Conservation (phyloP, 495 filamentous ascomycete species). For the Tuber brumale region DNA sequence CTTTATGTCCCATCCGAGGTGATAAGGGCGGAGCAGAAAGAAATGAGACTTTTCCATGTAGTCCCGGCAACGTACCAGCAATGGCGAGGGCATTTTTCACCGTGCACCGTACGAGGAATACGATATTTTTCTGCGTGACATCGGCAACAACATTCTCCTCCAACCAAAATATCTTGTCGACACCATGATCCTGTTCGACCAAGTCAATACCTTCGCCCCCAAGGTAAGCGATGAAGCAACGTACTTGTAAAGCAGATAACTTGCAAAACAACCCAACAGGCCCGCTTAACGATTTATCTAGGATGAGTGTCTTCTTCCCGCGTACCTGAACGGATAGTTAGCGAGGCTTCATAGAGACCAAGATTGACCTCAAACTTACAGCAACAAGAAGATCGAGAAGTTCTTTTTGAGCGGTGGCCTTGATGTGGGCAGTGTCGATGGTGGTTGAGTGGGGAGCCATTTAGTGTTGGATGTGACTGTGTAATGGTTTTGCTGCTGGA, state of each 20-base stretch:
- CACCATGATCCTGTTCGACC: conserved; percentile 71
- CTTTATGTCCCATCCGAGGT: conserved; percentile 50
- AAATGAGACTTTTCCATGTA: not conserved
- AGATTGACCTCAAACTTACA: conserved; percentile 56
- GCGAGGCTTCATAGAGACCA: conserved; percentile 32
- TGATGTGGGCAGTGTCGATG: conserved; percentile 73
- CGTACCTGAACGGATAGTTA: conserved; percentile 59
- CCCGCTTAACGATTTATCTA: conserved; percentile 83
- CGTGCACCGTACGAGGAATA: conserved; percentile 83
- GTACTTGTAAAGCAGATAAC: conserved; percentile 66
- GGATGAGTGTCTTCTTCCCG: conserved; percentile 96
- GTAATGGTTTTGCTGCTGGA: not conserved
- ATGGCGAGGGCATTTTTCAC: conserved; percentile 71
- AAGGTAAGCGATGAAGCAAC: not conserved
- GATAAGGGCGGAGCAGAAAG: not conserved
- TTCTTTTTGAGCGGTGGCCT: conserved; percentile 76
- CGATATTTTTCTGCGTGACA: conserved; percentile 85
- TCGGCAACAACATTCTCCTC: conserved; percentile 88
- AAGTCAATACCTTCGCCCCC: conserved; percentile 22
- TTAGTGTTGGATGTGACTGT: conserved; percentile 5
- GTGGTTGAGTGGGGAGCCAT: conserved; percentile 56
- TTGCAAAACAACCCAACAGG: conserved; percentile 87
- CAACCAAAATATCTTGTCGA: conserved; percentile 90
- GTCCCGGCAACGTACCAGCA: conserved; percentile 63
- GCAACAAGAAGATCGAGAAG: conserved; percentile 80